Evolutionary conservation across 352 stramenopile genomes (phyloP).

Genomic region (Phytophthora capsici): DNA sequence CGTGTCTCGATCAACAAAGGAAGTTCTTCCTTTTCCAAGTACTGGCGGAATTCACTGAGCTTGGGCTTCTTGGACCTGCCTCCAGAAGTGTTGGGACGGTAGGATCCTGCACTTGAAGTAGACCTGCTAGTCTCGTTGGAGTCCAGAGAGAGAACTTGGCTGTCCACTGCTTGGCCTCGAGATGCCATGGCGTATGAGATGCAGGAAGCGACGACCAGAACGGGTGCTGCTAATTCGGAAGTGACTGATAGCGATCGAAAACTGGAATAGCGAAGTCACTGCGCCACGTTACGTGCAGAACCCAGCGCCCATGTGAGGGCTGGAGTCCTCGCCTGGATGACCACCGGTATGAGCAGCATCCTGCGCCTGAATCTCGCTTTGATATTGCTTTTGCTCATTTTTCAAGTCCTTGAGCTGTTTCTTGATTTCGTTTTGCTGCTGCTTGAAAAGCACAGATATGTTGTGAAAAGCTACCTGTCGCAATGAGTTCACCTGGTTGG

Average conservation of each 20-base stretch:
- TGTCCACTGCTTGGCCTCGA: conserved; percentile 25
- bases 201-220: conserved; percentile 3
- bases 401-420: conserved; percentile 27
- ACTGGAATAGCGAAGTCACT: too few species aligned
- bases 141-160: conserved; percentile 67
- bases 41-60: conserved; percentile 76
- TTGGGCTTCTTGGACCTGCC: conserved; percentile 63
- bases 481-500: conserved; percentile 74
- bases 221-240: conserved; percentile 6
- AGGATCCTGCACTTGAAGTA: conserved; percentile 14
- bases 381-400: conserved; percentile 23
- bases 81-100: conserved; percentile 52
- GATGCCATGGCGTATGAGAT: conserved; percentile 20
- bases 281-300: neutral
- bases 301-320: neutral
- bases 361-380: conserved; percentile 1
- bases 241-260: neutral
- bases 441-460: conserved; percentile 60
- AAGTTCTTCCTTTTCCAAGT: conserved; percentile 70
- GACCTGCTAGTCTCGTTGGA: conserved; percentile 12
- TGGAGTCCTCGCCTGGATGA: conserved; percentile 1
- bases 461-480: conserved; percentile 70
- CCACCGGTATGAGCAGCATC: neutral
- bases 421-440: conserved; percentile 40
- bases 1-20: conserved; percentile 60